Evolutionary conservation across 2,329 filamentous ascomycete genomes (phyloP).

Genomic region (Botrytis sinoallii): DNA sequence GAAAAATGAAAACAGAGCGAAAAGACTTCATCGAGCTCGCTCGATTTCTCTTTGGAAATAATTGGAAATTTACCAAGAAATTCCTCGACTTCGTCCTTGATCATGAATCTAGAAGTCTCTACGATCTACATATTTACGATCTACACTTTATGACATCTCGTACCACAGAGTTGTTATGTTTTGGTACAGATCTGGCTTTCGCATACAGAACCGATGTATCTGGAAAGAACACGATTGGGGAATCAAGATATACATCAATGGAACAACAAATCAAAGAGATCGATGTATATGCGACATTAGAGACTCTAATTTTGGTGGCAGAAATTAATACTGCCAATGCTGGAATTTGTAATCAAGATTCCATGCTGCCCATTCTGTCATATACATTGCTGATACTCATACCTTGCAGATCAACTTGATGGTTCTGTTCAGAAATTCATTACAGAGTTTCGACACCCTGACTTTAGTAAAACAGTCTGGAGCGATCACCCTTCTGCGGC

Average conservation of each 20-base stretch:
- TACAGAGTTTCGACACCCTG: not conserved
- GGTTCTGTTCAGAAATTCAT: not conserved
- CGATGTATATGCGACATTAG: not conserved
- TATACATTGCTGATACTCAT: not conserved
- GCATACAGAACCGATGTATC: not conserved
- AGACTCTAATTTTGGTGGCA: not conserved
- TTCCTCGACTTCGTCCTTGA: not conserved
- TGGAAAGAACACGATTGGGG: not conserved
- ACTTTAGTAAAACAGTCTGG: not conserved
- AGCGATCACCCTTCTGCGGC: not conserved
- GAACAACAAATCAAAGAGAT: not conserved
- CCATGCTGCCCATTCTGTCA: not conserved
- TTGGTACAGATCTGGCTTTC: not conserved
- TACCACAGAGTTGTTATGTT: fast-evolving
- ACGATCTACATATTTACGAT: too few relatives aligned
- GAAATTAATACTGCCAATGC: too few relatives aligned
- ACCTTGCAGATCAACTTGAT: not conserved
- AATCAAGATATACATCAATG: not conserved
- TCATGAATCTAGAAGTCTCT: too few relatives aligned
- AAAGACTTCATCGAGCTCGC: not conserved
- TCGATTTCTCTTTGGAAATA: not conserved
- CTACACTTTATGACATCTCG: fast-evolving
- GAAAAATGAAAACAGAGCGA: not conserved
- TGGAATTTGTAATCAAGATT: not conserved
- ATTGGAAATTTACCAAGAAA: not conserved